A percentile compares a stretch with the other conserved stretches of the same genome.
These are phyloP conservation scores for Teunomyces gatunensis DNA, from an alignment of 805 yeast genomes.

Conservation along the genomic window DNA sequence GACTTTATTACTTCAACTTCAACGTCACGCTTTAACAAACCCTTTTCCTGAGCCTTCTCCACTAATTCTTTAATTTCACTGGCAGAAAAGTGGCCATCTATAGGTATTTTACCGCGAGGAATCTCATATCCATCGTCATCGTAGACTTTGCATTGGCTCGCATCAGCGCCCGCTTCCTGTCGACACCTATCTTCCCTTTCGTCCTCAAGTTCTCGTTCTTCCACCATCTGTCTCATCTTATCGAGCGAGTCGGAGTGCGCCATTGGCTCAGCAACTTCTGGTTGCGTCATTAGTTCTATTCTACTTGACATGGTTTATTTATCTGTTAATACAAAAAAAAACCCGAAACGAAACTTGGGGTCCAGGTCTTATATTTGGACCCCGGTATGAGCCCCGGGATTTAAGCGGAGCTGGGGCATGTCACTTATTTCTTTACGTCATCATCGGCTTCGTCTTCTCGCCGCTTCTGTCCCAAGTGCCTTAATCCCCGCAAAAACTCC, in stretches of 20 bases:
- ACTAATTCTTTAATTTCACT: constrained; percentile 30
- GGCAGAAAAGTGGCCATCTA: constrained; percentile 41
- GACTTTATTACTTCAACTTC: constrained; percentile 22
- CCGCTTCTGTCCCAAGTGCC: constrained; percentile 22
- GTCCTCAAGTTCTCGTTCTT: constrained; percentile 13
- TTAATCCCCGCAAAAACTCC: constrained; percentile 45
- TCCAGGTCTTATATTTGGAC: background rate
- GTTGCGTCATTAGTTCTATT: constrained; percentile 29
- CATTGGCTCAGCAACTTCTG: constrained; percentile 11
- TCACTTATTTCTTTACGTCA: background rate
- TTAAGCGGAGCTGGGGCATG: background rate
- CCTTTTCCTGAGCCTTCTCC: constrained; percentile 29
- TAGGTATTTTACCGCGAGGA: constrained; percentile 37
- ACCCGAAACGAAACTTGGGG: background rate
- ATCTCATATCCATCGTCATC: constrained; percentile 37
- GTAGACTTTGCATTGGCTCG: constrained; percentile 5
- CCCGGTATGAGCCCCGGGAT: background rate
- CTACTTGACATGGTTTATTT: constrained; percentile 12
- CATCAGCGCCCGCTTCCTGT: background rate
- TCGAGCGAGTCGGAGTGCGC: constrained; percentile 11
- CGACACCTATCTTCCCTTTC: constrained; percentile 2
- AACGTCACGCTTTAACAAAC: constrained; percentile 24
- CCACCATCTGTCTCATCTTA: constrained; percentile 26
- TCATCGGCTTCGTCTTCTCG: constrained; percentile 7
- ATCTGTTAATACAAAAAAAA: constrained; percentile 10